A percentile compares a stretch with the other conserved stretches of the same genome.
These are phyloP conservation scores for Polyrhizophydium stewartii DNA, from an alignment of 371 early-diverging fungal genomes.

Conservation along the genomic window DNA sequence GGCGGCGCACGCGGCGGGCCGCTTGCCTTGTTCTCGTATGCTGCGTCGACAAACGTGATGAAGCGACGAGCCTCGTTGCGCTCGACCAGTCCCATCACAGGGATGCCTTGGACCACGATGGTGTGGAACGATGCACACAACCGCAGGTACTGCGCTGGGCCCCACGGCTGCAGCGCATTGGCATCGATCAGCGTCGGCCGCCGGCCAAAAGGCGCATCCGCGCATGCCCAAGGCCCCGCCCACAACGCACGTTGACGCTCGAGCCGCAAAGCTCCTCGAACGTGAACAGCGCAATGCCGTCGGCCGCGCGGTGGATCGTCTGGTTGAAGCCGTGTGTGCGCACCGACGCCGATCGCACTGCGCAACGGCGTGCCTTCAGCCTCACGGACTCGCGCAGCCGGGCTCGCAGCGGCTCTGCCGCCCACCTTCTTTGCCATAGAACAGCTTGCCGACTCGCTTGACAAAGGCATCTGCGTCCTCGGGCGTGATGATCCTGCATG, in stretches of 20 bases:
- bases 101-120: slow-evolving; percentile 79
- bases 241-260: neutral
- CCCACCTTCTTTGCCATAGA: neutral
- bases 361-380: neutral
- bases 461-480: slow-evolving; percentile 6
- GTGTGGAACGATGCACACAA: slow-evolving; percentile 44
- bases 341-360: no score
- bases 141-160: slow-evolving; percentile 21
- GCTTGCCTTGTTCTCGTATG: slow-evolving; percentile 73
- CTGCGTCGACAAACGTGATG: slow-evolving; percentile 89
- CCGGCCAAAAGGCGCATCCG: neutral
- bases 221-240: neutral
- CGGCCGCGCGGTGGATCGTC: neutral
- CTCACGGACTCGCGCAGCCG: neutral
- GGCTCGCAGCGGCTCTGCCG: neutral
- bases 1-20: slow-evolving; percentile 15
- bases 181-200: neutral
- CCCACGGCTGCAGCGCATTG: slow-evolving; percentile 10
- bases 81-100: slow-evolving; percentile 69
- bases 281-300: slow-evolving; percentile 12
- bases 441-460: slow-evolving; percentile 2
- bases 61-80: slow-evolving; percentile 88
- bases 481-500: slow-evolving; percentile 1
- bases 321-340: neutral
- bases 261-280: slow-evolving; percentile 14